A percentile compares a stretch with the other conserved stretches of the same genome.
Evolutionary conservation across 495 filamentous ascomycete species (phyloP).

Genomic region (Trichoderma reesei): DNA sequence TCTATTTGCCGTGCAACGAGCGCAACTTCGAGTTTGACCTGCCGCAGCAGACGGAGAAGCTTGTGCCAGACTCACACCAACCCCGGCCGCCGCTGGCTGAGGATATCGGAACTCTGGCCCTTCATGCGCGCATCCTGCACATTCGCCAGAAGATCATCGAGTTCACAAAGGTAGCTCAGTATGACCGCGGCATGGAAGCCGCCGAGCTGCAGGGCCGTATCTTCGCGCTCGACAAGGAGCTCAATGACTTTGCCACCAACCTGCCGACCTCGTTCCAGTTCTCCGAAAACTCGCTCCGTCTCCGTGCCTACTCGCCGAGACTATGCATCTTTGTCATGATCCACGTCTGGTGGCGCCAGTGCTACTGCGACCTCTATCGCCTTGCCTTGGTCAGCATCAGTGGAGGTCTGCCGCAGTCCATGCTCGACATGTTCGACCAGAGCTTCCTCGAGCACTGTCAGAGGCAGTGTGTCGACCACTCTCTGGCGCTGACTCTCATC

Average conservation of each 20-base stretch:
- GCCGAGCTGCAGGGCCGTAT: conserved; percentile 29
- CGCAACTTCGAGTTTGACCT: conserved; percentile 44
- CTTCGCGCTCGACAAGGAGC: conserved; percentile 31
- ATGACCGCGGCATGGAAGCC: conserved; percentile 25
- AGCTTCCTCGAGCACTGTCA: conserved; percentile 29
- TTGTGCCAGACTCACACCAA: conserved; percentile 21
- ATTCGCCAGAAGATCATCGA: conserved; percentile 36
- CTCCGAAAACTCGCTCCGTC: conserved; percentile 36
- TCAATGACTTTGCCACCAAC: conserved; percentile 34
- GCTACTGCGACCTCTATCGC: conserved; percentile 40
- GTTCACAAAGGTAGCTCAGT: conserved; percentile 27
- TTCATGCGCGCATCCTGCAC: conserved; percentile 37
- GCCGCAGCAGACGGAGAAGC: conserved; percentile 33
- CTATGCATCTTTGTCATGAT: conserved; percentile 42
- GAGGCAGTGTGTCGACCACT: conserved; percentile 36
- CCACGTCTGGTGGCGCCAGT: conserved; percentile 42
- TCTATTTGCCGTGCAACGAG: conserved; percentile 42
- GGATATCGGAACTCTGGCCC: conserved; percentile 38
- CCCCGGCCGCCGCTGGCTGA: conserved; percentile 27
- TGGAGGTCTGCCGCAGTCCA: conserved; percentile 29
- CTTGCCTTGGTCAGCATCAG: conserved; percentile 34
- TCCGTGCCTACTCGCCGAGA: conserved; percentile 38
- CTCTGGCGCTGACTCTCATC: conserved; percentile 38
- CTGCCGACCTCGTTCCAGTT: conserved; percentile 38
- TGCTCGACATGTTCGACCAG: conserved; percentile 29